phyloP scores from a whole-genome alignment of 129 eudicot species.

The Solidago caesia region DNA sequence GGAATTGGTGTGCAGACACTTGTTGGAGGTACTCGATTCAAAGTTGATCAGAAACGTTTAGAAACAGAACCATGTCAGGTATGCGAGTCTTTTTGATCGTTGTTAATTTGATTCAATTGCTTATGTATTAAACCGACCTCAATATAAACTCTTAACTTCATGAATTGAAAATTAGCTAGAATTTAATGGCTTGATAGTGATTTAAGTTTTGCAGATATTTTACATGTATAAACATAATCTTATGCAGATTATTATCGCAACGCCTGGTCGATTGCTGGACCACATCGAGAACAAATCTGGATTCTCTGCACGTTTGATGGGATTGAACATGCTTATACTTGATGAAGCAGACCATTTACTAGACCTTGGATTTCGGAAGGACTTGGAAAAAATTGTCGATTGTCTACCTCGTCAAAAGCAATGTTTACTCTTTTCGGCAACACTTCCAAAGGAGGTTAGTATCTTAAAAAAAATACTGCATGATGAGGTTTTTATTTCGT shows the following conservation, averaged over 20 bases:
- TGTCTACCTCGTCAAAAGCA: conserved; percentile 94
- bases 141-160: too few species aligned
- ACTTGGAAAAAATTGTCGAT: conserved; percentile 85
- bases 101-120: not conserved
- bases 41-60: conserved; percentile 74
- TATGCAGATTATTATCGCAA: conserved; percentile 82
- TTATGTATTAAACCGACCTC: not conserved
- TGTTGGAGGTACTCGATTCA: conserved; percentile 94
- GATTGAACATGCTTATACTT: conserved; percentile 78
- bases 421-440: conserved; percentile 83
- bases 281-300: conserved; percentile 85
- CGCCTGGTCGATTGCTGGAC: conserved; percentile 95
- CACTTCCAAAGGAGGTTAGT: conserved; percentile 86
- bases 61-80: conserved; percentile 90
- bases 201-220: not conserved
- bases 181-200: too few species aligned
- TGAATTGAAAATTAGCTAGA: not conserved
- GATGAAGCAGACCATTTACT: conserved; percentile 92
- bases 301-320: conserved; percentile 81
- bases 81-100: conserved; percentile 16
- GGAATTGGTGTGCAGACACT: conserved; percentile 82
- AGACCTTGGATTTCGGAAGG: conserved; percentile 90
- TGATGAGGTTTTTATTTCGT: not conserved
- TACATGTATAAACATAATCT: not conserved
- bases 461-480: not conserved